These are phyloP conservation scores for Rhodotorula sp. DNA, from an alignment of 1,284 basidiomycete genomes.

Conservation along the genomic window DNA sequence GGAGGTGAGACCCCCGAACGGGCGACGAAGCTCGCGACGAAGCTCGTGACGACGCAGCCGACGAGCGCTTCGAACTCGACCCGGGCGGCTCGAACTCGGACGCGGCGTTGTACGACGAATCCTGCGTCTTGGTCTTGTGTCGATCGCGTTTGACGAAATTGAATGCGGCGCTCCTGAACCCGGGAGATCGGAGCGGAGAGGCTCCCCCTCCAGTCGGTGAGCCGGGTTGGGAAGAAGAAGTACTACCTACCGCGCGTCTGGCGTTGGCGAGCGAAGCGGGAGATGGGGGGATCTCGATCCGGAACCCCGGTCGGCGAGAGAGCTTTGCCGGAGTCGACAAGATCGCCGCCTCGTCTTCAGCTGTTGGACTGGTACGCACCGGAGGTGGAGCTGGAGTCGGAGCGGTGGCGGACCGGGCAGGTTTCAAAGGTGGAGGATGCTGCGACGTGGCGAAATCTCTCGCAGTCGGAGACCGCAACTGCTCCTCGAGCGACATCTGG, in stretches of 20 bases:
- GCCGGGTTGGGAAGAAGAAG: conserved; percentile 1
- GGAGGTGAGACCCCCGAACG: neutral
- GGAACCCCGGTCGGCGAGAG: conserved; percentile 19
- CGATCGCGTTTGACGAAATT: conserved; percentile 5
- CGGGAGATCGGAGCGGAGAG: conserved; percentile 5
- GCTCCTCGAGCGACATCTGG: conserved; percentile 25
- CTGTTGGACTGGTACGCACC: neutral
- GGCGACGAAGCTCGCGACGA: conserved; percentile 21
- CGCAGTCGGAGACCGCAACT: conserved; percentile 3
- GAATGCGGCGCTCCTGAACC: conserved; percentile 1
- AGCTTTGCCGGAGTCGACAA: conserved; percentile 13
- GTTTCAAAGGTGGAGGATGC: neutral
- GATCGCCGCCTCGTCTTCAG: conserved; percentile 5
- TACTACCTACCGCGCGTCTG: neutral
- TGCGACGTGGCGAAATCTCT: neutral
- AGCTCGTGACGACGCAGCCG: conserved; percentile 12
- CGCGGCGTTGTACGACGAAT: no score
- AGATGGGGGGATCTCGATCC: conserved; percentile 19
- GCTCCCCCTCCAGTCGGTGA: conserved; percentile 4
- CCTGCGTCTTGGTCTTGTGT: neutral
- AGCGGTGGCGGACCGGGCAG: neutral
- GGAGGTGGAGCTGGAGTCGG: neutral
- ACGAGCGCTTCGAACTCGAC: neutral
- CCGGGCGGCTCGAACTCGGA: no score
- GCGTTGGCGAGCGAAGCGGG: conserved; percentile 9